Percentiles rank a stretch among this genome's conserved stretches.
Evolutionary conservation across 1,139 yeast species (phyloP).

Genomic region (Taphrina deformans): DNA sequence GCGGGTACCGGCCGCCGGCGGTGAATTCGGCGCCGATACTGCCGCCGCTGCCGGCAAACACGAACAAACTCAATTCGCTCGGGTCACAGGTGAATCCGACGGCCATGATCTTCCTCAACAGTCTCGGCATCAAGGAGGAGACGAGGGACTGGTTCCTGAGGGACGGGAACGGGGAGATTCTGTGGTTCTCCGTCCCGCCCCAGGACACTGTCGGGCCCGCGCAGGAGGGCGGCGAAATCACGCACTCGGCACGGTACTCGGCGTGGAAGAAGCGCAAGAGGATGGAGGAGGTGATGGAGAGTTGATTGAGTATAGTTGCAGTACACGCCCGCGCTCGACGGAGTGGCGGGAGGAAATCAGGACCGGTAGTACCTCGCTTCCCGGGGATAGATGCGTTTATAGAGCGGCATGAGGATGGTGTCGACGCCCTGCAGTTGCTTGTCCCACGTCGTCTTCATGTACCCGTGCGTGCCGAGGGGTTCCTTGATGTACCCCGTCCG

Average conservation of each 20-base stretch:
- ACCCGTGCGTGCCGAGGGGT: slow-evolving; percentile 96
- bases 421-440: slow-evolving; percentile 90
- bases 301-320: too few relatives aligned
- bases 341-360: neutral
- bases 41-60: slow-evolving; percentile 25
- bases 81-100: slow-evolving; percentile 25
- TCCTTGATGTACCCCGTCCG: slow-evolving; percentile 83
- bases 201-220: slow-evolving; percentile 36
- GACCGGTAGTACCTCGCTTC: slow-evolving; percentile 17
- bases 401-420: slow-evolving; percentile 88
- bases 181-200: slow-evolving; percentile 43
- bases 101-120: slow-evolving; percentile 37
- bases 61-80: slow-evolving; percentile 9
- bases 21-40: slow-evolving; percentile 9
- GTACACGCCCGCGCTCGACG: too few relatives aligned
- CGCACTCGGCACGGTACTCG: slow-evolving; percentile 14
- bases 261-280: slow-evolving; percentile 15
- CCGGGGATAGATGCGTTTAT: slow-evolving; percentile 67
- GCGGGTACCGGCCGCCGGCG: slow-evolving; percentile 19
- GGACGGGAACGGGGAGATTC: slow-evolving; percentile 39
- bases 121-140: slow-evolving; percentile 40
- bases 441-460: slow-evolving; percentile 93
- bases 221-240: slow-evolving; percentile 7
- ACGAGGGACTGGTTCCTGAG: slow-evolving; percentile 37
- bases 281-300: neutral